Percentiles rank a stretch among this genome's conserved stretches.
Conservation (phyloP, 192 early-diverging fungal species). For the Lobulomyces angularis region DNA sequence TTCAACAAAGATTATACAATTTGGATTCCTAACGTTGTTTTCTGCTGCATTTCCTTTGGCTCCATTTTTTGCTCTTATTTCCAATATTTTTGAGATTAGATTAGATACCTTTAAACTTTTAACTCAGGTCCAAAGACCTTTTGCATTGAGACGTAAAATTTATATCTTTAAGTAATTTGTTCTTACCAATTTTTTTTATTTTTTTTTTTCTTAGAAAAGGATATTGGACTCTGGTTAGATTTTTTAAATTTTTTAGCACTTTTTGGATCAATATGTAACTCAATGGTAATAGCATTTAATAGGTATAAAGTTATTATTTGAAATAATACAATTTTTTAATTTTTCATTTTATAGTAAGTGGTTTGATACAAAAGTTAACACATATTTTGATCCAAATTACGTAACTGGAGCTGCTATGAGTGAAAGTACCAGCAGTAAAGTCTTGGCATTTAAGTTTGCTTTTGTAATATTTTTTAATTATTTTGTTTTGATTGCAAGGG, state of each 20-base stretch:
- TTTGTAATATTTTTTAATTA: too few relatives aligned
- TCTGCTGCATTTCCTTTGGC: constrained; percentile 55
- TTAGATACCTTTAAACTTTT: constrained; percentile 23
- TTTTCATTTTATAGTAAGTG: too few relatives aligned
- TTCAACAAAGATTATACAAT: constrained; percentile 37
- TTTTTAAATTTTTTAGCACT: constrained; percentile 3
- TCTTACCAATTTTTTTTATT: not conserved
- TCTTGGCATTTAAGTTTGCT: too few relatives aligned
- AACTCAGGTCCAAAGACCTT: constrained; percentile 17
- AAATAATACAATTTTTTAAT: too few relatives aligned
- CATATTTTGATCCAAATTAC: too few relatives aligned
- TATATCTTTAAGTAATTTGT: not conserved
- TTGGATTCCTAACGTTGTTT: constrained; percentile 60
- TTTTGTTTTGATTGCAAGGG: too few relatives aligned
- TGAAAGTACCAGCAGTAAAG: too few relatives aligned
- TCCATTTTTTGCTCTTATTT: constrained; percentile 48
- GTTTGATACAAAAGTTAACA: too few relatives aligned
- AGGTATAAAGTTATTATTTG: too few relatives aligned
- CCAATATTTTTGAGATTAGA: constrained; percentile 48
- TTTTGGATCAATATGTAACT: too few relatives aligned
- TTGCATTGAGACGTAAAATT: constrained; percentile 11
- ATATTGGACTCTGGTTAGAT: constrained; percentile 11
- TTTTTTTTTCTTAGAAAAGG: not conserved
- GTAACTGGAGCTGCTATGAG: too few relatives aligned
- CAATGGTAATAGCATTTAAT: too few relatives aligned